Evolutionary conservation across 306 rosid genomes (phyloP), one percentile per base, ranked within the genome.

Genomic region (Malus orientalis): DNA sequence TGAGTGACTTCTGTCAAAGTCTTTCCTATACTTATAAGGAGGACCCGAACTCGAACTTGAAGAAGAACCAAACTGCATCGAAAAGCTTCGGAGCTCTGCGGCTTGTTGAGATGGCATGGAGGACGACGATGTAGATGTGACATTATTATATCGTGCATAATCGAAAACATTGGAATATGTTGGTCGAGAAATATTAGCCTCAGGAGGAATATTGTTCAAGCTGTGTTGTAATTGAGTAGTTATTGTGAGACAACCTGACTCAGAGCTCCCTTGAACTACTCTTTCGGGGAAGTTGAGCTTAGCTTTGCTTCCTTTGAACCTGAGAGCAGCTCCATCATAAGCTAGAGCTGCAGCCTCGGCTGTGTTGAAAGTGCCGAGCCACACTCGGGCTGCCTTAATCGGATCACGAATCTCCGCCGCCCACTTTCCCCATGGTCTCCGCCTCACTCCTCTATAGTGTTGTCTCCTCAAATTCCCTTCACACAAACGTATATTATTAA

Each of bases 371-470:
- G 98, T 93, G 44, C 98, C 98, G 3, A 93, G 92, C 98, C 98
- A 93, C 14, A 93, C 95, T 53, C 98, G 74, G 1, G 92, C 91
- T 14, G 98, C 97, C 49, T 85, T 93, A 68, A 83, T 78, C 4
- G 98, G 98, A 76, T 93, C 96, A 0, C 98, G 91, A 78, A 93
- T 93, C 85, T 93, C 98, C 3, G 98, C 93, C 0, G 98, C 98
- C 97, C 97, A 93, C 11, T 91, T 93, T 0, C 98, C 98, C 97
- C 97, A 91, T 29, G 97, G 97, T n/a, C 98, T 78, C 55, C 90
- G 97, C 77, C 98, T 86, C 38, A 93, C 98, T 66, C 98, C 98
- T 86, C 98, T 89, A 44, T 93, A 93, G 82, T 91, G 93, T 69
- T 90, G 87, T 73, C 81, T 87, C 79, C 85, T 79, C 40, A 45